phyloP scores from a whole-genome alignment of 176 grass and related monocot genomes.

The Zizania latifolia region DNA sequence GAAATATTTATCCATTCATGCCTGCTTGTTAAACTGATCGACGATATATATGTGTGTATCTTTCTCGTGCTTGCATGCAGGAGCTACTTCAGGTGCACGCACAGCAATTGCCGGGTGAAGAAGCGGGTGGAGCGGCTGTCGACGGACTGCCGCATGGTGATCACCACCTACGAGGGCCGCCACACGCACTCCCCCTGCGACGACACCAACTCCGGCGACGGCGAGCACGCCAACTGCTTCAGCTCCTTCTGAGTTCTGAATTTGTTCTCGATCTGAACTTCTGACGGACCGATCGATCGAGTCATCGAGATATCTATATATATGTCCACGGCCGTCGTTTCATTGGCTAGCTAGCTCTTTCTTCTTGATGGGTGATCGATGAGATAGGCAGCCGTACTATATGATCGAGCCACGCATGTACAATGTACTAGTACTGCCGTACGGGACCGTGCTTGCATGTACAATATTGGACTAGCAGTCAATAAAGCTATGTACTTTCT shows the following conservation, averaged over 20 bases:
- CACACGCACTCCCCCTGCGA: slow-evolving; percentile 90
- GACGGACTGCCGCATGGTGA: slow-evolving; percentile 92
- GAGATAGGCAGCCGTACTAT: not conserved
- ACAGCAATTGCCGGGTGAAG: slow-evolving; percentile 96
- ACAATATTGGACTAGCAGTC: not conserved
- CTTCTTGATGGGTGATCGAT: not conserved
- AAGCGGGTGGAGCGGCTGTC: slow-evolving; percentile 91
- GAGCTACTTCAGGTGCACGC: slow-evolving; percentile 95
- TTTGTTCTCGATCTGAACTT: no score
- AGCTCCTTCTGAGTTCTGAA: slow-evolving; percentile 73
- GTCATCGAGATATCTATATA: not conserved
- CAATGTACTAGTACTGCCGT: not conserved
- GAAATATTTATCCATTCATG: no score
- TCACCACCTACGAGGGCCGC: slow-evolving; percentile 92
- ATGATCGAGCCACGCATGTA: not conserved
- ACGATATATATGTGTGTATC: not conserved
- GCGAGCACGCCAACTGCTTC: slow-evolving; percentile 68
- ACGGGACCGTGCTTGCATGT: not conserved
- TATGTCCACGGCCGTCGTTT: not conserved
- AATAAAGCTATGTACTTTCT: not conserved
- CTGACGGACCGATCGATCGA: not conserved
- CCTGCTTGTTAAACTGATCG: no score
- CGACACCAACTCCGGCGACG: slow-evolving; percentile 49
- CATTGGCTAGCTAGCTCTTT: not conserved
- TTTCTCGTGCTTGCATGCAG: slow-evolving; percentile 38